Percentiles rank a stretch among this genome's conserved stretches.
Conservation (phyloP, 176 grass and related monocot species). For the Zizania latifolia region DNA sequence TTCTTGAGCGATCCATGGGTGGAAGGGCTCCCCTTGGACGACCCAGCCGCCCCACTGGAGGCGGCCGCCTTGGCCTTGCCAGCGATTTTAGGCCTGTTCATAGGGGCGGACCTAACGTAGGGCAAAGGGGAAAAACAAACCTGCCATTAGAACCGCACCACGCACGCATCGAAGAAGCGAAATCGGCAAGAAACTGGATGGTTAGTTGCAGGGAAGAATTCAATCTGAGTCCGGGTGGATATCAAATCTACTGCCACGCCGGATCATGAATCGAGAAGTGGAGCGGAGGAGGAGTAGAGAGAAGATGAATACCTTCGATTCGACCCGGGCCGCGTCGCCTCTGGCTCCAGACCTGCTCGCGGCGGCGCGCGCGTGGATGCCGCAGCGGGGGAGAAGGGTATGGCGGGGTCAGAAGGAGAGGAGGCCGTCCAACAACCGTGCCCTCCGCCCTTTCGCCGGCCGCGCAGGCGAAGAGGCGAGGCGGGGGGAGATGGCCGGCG, state of each 20-base stretch:
- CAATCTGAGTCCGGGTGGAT: not conserved
- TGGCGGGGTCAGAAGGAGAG: not conserved
- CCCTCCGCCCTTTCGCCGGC: not conserved
- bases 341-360: too few relatives aligned
- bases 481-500: not conserved
- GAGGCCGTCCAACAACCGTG: not conserved
- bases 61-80: slow-evolving; percentile 9
- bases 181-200: not conserved
- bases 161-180: not conserved
- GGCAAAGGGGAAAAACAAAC: slow-evolving; percentile 17
- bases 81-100: slow-evolving; percentile 16
- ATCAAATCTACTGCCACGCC: too few relatives aligned
- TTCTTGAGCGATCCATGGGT: slow-evolving; percentile 20
- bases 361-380: too few relatives aligned
- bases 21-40: slow-evolving; percentile 13
- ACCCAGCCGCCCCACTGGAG: not conserved
- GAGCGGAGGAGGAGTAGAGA: not conserved
- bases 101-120: slow-evolving; percentile 9
- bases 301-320: not conserved
- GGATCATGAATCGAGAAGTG: too few relatives aligned
- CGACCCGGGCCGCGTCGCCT: not conserved
- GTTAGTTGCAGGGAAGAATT: not conserved
- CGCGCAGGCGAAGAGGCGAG: not conserved
- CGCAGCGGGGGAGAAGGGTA: not conserved
- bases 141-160: not conserved